These are phyloP conservation scores for Arachnomyces sp. DNA, from an alignment of 2,329 filamentous ascomycete species.

Conservation along the genomic window DNA sequence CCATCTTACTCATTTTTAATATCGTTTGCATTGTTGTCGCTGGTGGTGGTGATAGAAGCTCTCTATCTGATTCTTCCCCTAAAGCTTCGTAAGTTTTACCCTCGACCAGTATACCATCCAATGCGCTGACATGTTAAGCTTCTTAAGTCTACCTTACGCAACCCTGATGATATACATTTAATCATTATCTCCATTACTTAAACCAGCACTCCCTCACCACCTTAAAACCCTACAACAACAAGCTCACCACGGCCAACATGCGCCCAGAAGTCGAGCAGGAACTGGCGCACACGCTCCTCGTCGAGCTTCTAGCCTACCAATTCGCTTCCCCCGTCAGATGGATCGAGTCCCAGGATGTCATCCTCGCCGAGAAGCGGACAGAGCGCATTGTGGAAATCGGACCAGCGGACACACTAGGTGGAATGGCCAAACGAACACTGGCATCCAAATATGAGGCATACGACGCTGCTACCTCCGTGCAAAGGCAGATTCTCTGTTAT, in stretches of 20 bases:
- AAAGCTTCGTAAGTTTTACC: slow-evolving; percentile 2
- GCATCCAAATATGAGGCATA: slow-evolving; percentile 98
- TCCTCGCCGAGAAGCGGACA: slow-evolving; percentile 88
- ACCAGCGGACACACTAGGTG: slow-evolving; percentile 90
- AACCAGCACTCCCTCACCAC: no score
- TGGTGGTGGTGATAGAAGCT: no score
- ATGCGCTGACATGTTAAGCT: neutral
- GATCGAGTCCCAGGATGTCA: slow-evolving; percentile 99
- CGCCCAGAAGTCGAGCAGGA: slow-evolving; percentile 99
- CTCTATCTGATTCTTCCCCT: no score
- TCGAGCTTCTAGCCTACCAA: slow-evolving; percentile 98
- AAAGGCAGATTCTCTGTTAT: slow-evolving; percentile 97
- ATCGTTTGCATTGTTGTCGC: no score
- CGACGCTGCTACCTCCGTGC: slow-evolving; percentile 91
- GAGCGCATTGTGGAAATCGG: slow-evolving; percentile 97
- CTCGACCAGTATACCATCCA: slow-evolving; percentile 1
- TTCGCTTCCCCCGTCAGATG: slow-evolving; percentile 98
- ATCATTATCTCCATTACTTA: no score
- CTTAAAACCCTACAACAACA: no score
- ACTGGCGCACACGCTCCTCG: slow-evolving; percentile 93
- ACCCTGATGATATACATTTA: neutral
- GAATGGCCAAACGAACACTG: slow-evolving; percentile 93
- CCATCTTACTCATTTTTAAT: slow-evolving; percentile 4
- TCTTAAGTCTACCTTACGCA: neutral
- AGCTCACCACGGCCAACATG: slow-evolving; percentile 55